Conservation (phyloP, 2,329 filamentous ascomycete genomes). For the Pseudocercospora musae region DNA sequence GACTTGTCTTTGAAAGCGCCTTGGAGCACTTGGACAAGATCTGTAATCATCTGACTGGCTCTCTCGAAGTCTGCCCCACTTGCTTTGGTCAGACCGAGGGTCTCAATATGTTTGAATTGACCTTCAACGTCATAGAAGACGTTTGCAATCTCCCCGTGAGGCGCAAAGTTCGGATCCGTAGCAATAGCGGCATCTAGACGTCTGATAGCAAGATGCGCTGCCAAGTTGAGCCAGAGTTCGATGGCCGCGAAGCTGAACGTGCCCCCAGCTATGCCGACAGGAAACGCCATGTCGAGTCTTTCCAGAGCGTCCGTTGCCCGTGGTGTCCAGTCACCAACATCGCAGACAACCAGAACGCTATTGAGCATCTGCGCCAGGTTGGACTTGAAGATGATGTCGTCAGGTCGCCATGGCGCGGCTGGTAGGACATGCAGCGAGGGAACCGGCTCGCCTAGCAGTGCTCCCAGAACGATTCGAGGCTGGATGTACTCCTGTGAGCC, state of each 20-base stretch:
- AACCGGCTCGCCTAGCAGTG: slow-evolving; percentile 35
- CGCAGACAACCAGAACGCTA: slow-evolving; percentile 32
- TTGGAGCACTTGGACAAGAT: slow-evolving; percentile 16
- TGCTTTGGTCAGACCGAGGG: slow-evolving; percentile 10
- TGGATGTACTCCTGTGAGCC: slow-evolving; percentile 42
- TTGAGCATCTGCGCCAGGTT: slow-evolving; percentile 45
- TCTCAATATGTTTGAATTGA: slow-evolving; percentile 15
- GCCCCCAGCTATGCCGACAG: slow-evolving; percentile 24
- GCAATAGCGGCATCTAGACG: slow-evolving; percentile 20
- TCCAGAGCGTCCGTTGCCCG: slow-evolving; percentile 31
- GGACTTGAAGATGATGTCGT: slow-evolving; percentile 43
- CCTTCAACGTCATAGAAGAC: slow-evolving; percentile 29
- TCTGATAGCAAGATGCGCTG: slow-evolving; percentile 29
- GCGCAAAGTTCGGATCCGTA: slow-evolving; percentile 20
- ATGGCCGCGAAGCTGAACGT: slow-evolving; percentile 19
- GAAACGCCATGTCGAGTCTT: slow-evolving; percentile 25
- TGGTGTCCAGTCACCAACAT: slow-evolving; percentile 27
- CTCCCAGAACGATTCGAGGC: slow-evolving; percentile 38
- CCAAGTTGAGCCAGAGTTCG: slow-evolving; percentile 25
- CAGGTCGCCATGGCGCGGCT: slow-evolving; percentile 37
- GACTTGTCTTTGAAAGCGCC: slow-evolving; percentile 11
- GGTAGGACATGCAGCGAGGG: slow-evolving; percentile 24
- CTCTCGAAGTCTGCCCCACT: slow-evolving; percentile 11
- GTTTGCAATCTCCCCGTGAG: slow-evolving; percentile 20
- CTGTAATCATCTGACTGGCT: slow-evolving; percentile 19